phyloP scores from a whole-genome alignment of 805 yeast genomes.

The Torulaspora indica region DNA sequence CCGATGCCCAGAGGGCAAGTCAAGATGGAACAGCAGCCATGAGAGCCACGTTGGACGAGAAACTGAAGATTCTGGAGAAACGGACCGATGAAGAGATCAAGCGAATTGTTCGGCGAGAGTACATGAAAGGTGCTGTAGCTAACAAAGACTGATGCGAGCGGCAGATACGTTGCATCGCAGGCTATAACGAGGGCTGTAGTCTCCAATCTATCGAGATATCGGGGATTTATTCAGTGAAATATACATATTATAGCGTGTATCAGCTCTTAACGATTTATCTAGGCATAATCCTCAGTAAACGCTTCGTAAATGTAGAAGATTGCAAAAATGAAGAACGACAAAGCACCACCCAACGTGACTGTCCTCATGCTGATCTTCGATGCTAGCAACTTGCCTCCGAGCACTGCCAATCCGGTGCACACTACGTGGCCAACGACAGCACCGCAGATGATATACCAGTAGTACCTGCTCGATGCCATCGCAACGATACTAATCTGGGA shows the following conservation, averaged over 20 bases:
- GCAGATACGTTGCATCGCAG: not conserved
- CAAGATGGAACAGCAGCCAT: slow-evolving; percentile 28
- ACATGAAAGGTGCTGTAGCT: slow-evolving; percentile 13
- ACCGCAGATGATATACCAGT: slow-evolving; percentile 83
- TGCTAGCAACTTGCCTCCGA: slow-evolving; percentile 90
- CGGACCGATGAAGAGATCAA: slow-evolving; percentile 43
- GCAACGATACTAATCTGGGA: slow-evolving; percentile 98
- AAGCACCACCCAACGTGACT: slow-evolving; percentile 86
- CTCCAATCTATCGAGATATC: not conserved
- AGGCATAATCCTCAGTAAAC: slow-evolving; percentile 16
- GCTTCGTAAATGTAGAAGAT: slow-evolving; percentile 75
- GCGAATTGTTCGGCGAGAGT: slow-evolving; percentile 38
- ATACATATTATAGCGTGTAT: not conserved
- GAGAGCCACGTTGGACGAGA: slow-evolving; percentile 38
- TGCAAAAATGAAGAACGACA: slow-evolving; percentile 79
- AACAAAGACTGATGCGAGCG: not conserved
- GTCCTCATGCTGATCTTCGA: slow-evolving; percentile 85
- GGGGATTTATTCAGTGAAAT: not conserved
- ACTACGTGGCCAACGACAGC: slow-evolving; percentile 84
- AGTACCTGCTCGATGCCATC: slow-evolving; percentile 95
- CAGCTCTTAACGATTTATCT: not conserved
- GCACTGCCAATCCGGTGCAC: slow-evolving; percentile 86
- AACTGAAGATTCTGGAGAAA: slow-evolving; percentile 38
- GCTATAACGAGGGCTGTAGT: no score
- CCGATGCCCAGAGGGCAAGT: slow-evolving; percentile 10